Conservation (phyloP, 129 eudicot genomes). For the Centella asiatica region DNA sequence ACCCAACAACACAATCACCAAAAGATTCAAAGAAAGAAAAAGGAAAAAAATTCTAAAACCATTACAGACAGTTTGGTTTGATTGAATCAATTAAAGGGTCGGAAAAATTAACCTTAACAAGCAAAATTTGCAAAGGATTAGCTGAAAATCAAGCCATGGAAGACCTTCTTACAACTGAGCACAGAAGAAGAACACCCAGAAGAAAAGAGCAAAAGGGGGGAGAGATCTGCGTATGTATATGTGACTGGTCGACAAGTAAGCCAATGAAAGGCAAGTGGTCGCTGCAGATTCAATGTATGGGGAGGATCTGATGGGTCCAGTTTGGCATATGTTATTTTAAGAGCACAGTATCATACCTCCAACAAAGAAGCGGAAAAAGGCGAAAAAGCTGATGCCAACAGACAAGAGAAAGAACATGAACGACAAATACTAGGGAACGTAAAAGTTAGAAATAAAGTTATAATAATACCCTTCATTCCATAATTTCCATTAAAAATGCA, state of each 20-base stretch:
- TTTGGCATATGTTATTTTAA: not conserved
- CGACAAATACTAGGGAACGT: not conserved
- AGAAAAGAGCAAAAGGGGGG: not conserved
- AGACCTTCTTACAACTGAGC: not conserved
- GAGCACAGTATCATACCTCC: not conserved
- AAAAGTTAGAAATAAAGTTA: too few species aligned
- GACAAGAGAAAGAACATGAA: not conserved
- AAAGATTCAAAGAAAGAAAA: not conserved
- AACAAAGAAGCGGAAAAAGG: not conserved
- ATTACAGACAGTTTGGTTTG: not conserved
- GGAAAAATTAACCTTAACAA: not conserved
- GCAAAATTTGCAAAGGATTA: not conserved
- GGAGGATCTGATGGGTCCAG: not conserved
- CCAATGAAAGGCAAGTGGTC: not conserved
- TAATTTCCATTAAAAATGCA: too few species aligned
- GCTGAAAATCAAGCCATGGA: not conserved
- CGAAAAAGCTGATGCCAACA: not conserved
- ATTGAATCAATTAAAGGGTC: not conserved
- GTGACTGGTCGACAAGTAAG: not conserved
- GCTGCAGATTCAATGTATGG: slow-evolving; percentile 4
- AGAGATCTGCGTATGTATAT: not conserved
- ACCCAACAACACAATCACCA: not conserved
- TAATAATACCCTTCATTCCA: too few species aligned
- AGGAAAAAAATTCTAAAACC: too few species aligned
- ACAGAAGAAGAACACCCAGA: not conserved